Evolutionary conservation across 768 basidiomycete genomes (phyloP).

Genomic region (Podaxis carcinomalis): DNA sequence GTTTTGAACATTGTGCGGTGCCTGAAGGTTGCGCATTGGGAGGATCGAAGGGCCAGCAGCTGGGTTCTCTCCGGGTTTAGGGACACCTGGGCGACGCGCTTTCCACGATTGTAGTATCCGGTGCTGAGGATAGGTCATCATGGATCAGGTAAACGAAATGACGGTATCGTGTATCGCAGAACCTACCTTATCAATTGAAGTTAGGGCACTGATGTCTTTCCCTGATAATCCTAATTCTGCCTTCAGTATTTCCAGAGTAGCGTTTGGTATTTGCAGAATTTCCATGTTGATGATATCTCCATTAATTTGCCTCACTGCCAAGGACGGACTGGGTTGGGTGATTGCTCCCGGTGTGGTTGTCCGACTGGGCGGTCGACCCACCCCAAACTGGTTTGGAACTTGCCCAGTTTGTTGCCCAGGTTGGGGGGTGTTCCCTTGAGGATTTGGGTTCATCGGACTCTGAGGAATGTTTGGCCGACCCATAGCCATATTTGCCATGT

Average conservation of each 20-base stretch:
- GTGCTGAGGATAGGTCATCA: conserved; percentile 22
- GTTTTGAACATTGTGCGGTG: conserved; percentile 27
- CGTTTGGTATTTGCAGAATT: conserved; percentile 33
- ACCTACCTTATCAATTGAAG: conserved; percentile 58
- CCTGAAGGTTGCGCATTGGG: conserved; percentile 19
- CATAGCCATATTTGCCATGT: conserved; percentile 38
- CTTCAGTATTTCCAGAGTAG: conserved; percentile 30
- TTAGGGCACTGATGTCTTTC: conserved; percentile 41
- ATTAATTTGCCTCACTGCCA: conserved; percentile 37
- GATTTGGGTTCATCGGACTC: conserved; percentile 23
- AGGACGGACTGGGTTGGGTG: conserved; percentile 55
- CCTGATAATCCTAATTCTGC: conserved; percentile 38
- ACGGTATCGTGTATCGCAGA: background rate
- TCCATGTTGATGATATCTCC: conserved; percentile 34
- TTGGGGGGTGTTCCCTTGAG: conserved; percentile 28
- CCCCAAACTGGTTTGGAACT: conserved; percentile 31
- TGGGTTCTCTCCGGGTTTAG: conserved; percentile 28
- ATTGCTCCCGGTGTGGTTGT: conserved; percentile 48
- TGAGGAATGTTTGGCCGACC: conserved; percentile 46
- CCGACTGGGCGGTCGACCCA: conserved; percentile 57
- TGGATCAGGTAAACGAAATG: conserved; percentile 5
- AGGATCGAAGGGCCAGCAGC: conserved; percentile 39
- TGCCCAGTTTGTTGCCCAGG: conserved; percentile 17
- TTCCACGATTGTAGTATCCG: conserved; percentile 25
- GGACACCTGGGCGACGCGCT: conserved; percentile 1